These are phyloP conservation scores for Coemansia sp. DNA, from an alignment of 192 early-diverging fungal species.

Conservation along the genomic window DNA sequence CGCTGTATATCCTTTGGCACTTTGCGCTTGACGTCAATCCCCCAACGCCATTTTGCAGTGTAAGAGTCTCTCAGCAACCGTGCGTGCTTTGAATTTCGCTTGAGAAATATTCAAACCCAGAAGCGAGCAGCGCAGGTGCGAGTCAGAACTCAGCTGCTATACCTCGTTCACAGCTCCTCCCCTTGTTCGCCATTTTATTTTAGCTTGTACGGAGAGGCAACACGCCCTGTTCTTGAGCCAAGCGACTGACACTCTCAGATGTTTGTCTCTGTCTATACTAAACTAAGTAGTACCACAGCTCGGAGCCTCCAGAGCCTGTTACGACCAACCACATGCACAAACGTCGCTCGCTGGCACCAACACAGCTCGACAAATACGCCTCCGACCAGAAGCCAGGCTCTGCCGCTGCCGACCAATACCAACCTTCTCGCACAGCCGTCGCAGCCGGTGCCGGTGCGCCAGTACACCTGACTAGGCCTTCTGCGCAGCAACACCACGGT, in stretches of 20 bases:
- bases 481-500: conserved; percentile 12
- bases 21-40: neutral
- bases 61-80: too few relatives aligned
- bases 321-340: conserved; percentile 43
- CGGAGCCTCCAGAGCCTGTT: conserved; percentile 45
- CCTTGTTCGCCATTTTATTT: too few relatives aligned
- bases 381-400: conserved; percentile 19
- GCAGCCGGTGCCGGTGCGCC: conserved; percentile 24
- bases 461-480: conserved; percentile 15
- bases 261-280: neutral
- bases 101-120: conserved; percentile 1
- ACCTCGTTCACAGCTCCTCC: too few relatives aligned
- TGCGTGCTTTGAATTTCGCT: neutral
- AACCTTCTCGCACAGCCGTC: conserved; percentile 23
- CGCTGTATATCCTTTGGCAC: neutral
- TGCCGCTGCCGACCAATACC: conserved; percentile 27
- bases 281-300: conserved; percentile 32
- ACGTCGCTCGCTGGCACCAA: conserved; percentile 44
- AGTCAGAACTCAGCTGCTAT: too few relatives aligned
- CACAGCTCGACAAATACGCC: conserved; percentile 28
- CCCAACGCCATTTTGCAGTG: too few relatives aligned
- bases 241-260: too few relatives aligned
- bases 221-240: too few relatives aligned
- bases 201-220: too few relatives aligned
- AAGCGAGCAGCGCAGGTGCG: too few relatives aligned